These are phyloP conservation scores for Paraphoma chrysanthemicola DNA, from an alignment of 2,329 filamentous ascomycete species.

Conservation along the genomic window DNA sequence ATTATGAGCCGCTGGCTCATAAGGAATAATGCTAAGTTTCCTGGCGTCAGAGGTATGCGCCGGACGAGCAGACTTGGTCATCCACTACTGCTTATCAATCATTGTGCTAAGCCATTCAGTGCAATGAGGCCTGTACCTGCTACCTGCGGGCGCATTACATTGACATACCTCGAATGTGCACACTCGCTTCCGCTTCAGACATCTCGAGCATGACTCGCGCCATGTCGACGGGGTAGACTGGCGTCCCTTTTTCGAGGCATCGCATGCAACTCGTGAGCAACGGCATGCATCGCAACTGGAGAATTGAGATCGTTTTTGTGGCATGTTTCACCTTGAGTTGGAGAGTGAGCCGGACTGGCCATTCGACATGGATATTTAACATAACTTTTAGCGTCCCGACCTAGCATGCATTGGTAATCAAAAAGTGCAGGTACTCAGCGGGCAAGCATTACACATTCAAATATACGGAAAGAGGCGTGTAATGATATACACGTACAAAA, in stretches of 20 bases:
- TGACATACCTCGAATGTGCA: not conserved
- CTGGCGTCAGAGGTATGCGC: too few species aligned
- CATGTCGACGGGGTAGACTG: not conserved
- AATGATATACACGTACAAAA: not conserved
- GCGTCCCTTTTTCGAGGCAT: conserved; percentile 9
- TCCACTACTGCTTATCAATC: not conserved
- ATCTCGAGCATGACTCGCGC: not conserved
- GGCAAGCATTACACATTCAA: too few species aligned
- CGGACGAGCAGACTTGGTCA: not conserved
- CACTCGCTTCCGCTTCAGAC: too few species aligned
- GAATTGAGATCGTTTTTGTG: conserved; percentile 12
- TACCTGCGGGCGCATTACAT: not conserved
- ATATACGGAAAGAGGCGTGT: not conserved
- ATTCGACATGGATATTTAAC: not conserved
- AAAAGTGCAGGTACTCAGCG: not conserved
- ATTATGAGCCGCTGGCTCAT: too few species aligned
- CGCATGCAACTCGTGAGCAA: conserved; percentile 16
- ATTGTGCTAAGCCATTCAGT: not conserved
- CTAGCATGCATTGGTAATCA: not conserved
- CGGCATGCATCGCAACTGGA: conserved; percentile 20
- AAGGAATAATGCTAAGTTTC: too few species aligned
- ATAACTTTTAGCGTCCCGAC: not conserved
- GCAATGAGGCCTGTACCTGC: not conserved
- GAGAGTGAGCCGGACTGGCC: not conserved
- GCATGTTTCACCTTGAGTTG: not conserved